Conservation (phyloP, 2,329 filamentous ascomycete genomes). For the Tolypocladium album region DNA sequence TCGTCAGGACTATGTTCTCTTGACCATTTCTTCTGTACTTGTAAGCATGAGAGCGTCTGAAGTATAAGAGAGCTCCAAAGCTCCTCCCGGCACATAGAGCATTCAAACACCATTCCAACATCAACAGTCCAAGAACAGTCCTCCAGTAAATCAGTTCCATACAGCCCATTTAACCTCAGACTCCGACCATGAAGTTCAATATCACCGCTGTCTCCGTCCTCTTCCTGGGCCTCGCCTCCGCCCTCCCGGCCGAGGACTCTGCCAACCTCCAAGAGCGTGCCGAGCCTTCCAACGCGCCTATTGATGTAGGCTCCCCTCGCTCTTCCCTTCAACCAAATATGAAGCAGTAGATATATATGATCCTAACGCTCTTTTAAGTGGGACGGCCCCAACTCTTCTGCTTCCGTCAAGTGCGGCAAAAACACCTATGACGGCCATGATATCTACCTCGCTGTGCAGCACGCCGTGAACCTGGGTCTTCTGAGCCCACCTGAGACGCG, state of each 20-base stretch:
- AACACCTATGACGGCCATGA: not conserved
- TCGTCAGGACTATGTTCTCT: not conserved
- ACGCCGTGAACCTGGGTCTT: not conserved
- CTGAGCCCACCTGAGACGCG: not conserved
- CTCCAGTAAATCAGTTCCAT: not conserved
- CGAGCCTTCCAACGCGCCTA: not conserved
- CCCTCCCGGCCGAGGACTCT: not conserved
- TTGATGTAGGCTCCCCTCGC: not conserved
- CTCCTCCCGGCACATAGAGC: too few species aligned
- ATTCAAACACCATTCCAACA: not conserved
- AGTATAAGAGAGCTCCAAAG: not conserved
- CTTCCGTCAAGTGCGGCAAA: not conserved
- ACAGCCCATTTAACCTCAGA: not conserved
- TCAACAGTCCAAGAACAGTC: not conserved
- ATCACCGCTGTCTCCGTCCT: not conserved
- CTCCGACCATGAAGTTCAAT: not conserved
- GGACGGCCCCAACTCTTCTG: not conserved
- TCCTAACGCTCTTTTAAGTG: not conserved
- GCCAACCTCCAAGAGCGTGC: not conserved
- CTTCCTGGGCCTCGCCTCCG: not conserved
- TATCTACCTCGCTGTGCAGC: not conserved
- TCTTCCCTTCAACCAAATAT: too few species aligned
- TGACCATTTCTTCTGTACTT: too few species aligned
- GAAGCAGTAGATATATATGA: too few species aligned
- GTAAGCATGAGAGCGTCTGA: too few species aligned